phyloP scores from a whole-genome alignment of 2,329 filamentous ascomycete species.

The Nemania serpens region DNA sequence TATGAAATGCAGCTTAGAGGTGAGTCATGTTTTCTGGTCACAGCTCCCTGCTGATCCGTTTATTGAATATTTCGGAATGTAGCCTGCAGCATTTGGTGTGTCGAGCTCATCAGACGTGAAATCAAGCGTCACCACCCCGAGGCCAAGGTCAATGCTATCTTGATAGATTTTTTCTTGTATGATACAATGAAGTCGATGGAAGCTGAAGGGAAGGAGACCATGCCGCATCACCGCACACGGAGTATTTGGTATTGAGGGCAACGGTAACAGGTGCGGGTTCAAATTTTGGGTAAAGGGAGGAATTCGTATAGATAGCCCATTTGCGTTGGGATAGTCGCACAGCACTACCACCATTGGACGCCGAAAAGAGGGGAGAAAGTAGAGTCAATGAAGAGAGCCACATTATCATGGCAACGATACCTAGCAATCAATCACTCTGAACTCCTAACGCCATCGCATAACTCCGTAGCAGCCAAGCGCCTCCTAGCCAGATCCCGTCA shows the following conservation, averaged over 20 bases:
- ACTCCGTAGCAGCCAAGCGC: constrained; percentile 13
- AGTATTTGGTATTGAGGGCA: constrained; percentile 85
- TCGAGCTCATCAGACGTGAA: constrained; percentile 84
- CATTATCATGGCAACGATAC: constrained; percentile 4
- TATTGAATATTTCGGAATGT: constrained; percentile 16
- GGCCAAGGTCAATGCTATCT: constrained; percentile 77
- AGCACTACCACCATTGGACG: background rate
- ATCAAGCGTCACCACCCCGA: constrained; percentile 76
- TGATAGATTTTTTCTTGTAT: constrained; percentile 98
- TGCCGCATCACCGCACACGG: constrained; percentile 86
- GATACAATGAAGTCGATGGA: constrained; percentile 91
- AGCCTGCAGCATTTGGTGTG: constrained; percentile 95
- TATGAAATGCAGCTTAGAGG: constrained; percentile 90
- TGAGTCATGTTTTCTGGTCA: constrained; percentile 43
- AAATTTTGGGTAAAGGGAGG: background rate
- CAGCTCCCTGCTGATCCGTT: background rate
- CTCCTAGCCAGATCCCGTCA: constrained; percentile 17
- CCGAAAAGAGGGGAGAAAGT: background rate
- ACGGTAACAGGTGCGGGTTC: background rate
- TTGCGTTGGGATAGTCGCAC: background rate
- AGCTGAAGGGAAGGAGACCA: constrained; percentile 59
- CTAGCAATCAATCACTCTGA: background rate
- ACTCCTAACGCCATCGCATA: constrained; percentile 29
- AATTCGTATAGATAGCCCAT: background rate
- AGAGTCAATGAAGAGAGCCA: constrained; percentile 6